Conservation (phyloP, 257 asterid species). For the Lycium ferocissimum region DNA sequence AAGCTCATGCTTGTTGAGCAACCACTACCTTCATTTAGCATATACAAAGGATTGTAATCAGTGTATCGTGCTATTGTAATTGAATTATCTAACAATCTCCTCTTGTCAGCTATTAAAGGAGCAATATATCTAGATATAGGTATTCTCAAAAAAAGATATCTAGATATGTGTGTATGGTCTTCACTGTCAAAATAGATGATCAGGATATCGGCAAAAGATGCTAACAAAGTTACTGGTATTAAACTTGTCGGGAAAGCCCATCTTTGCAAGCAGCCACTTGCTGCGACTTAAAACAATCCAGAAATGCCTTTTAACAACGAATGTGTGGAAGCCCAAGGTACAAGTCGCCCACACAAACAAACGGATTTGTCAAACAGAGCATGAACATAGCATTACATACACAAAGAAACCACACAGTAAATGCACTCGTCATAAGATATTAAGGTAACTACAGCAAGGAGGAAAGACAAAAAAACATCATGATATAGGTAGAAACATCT, state of each 20-base stretch:
- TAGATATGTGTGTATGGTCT: background rate
- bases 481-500: background rate
- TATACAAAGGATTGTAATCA: background rate
- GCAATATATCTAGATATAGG: background rate
- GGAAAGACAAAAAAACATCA: background rate
- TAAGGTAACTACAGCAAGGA: background rate
- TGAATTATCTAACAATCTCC: background rate
- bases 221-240: background rate
- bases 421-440: background rate
- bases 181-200: background rate
- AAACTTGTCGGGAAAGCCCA: background rate
- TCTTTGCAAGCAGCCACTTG: background rate
- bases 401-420: constrained; percentile 15
- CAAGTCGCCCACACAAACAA: background rate
- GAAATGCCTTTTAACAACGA: background rate
- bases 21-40: background rate
- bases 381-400: background rate
- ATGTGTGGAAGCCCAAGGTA: background rate
- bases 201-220: background rate
- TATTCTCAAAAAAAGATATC: background rate
- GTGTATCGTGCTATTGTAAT: background rate
- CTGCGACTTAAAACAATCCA: background rate
- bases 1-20: background rate
- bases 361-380: background rate
- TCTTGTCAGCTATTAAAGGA: background rate